A percentile compares a stretch with the other conserved stretches of the same genome.
Conservation (phyloP, 1,284 basidiomycete genomes). For the Tilletia setariae region DNA sequence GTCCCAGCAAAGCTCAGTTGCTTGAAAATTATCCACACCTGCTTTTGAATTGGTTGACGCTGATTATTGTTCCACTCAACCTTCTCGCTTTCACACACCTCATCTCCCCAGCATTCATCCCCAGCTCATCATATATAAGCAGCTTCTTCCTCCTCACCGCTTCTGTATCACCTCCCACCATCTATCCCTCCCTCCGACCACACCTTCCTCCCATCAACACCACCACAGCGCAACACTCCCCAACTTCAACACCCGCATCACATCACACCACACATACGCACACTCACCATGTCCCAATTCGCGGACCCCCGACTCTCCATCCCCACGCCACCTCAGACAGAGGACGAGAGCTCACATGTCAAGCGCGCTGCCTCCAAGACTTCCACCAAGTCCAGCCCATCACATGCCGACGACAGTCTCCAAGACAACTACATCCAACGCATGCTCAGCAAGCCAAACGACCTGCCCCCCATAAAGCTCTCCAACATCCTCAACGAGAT, state of each 20-base stretch:
- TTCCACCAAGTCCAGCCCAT: background rate
- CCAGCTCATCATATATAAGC: background rate
- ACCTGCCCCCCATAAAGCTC: conserved; percentile 42
- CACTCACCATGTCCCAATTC: background rate
- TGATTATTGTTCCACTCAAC: no score
- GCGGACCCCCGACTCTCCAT: background rate
- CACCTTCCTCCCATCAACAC: background rate
- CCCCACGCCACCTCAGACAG: conserved; percentile 6
- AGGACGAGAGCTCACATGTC: conserved; percentile 13
- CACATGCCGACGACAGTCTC: conserved; percentile 7
- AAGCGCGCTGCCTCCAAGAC: background rate
- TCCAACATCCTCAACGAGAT: conserved; percentile 50
- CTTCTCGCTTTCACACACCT: no score
- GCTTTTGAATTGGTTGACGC: no score
- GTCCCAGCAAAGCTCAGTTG: no score
- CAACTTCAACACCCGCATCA: background rate
- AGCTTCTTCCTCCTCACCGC: no score
- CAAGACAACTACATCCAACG: conserved; percentile 16
- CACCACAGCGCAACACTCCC: background rate
- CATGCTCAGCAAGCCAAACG: conserved; percentile 10
- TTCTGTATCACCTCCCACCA: background rate
- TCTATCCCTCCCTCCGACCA: background rate
- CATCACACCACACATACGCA: background rate
- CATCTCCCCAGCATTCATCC: no score
- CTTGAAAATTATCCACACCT: no score